Base-by-base conservation (phyloP, 2,329 filamentous ascomycete species). In the Neonectria hederae region DNA sequence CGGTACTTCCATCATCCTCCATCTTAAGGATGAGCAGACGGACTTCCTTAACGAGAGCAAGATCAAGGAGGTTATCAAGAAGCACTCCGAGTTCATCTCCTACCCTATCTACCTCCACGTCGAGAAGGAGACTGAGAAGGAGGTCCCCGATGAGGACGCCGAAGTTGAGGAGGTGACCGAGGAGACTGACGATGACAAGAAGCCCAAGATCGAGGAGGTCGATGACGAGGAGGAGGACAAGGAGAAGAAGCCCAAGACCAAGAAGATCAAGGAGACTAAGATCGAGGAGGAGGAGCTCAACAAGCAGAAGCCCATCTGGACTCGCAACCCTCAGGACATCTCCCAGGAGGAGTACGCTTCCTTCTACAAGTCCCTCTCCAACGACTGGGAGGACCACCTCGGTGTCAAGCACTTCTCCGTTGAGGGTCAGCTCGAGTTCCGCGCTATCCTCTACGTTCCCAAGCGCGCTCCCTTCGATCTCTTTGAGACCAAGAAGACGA, bases 281-380 rank as follows among this genome's bases (percentile, higher is more conserved):
- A 92, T 97, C 68, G 95, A 98, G 86, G 94, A 99, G 86, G 96
- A 99, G 85, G 96, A 99, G 86, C 92, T 99, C 81, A 99, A 99
- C 91, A 98, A 98, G 92, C 96, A 95, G 84, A 98, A 99, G 92
- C 95, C 95, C 81, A 99, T 99, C 88, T 99, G 95, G 95, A 98
- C 96, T 74, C 92, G 95, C 81, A 98, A 98, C 86, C 96, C 96
- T 69, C 86, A 92, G 78, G 95, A 99, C 81, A 98, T 99, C 84
- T 91, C 86, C 78, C 87, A 91, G 77, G 96, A 99, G 86, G 96
- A 99, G 87, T 99, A 99, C 76, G 96, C 92, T 73, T 89, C 96
- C 69, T 99, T 99, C 90, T 99, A 99, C 92, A 99, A 99, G 91
- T 97, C 96, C 54, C 92, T 99, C 72, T 97, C 94, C 83, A 99